Percentiles rank a stretch among this genome's conserved stretches.
Conservation (phyloP, 1,284 basidiomycete species). For the Ustilago cynodontis region DNA sequence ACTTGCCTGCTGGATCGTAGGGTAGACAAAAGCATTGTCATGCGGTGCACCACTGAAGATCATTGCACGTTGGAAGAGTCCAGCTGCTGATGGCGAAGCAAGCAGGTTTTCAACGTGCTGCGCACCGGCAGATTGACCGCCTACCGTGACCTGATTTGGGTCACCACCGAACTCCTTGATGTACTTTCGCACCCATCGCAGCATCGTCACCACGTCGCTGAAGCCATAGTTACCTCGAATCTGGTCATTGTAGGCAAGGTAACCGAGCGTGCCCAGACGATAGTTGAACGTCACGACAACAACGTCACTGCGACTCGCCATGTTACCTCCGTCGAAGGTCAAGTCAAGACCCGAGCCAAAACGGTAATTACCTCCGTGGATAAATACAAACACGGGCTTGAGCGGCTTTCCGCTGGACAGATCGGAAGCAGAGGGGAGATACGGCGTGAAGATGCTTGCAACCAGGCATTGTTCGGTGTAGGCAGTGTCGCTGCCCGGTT, state of each 20-base stretch:
- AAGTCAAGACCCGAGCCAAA: conserved; percentile 71
- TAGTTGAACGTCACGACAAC: conserved; percentile 76
- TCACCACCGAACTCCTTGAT: conserved; percentile 78
- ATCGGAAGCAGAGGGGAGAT: conserved; percentile 68
- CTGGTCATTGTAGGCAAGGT: conserved; percentile 48
- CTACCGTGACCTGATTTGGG: conserved; percentile 78
- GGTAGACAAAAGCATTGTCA: conserved; percentile 31
- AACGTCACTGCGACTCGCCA: conserved; percentile 72
- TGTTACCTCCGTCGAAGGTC: conserved; percentile 72
- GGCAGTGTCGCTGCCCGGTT: background rate
- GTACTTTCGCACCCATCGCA: conserved; percentile 75
- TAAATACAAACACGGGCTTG: conserved; percentile 75
- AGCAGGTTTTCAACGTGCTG: conserved; percentile 47
- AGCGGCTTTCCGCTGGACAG: conserved; percentile 41
- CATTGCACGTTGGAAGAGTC: conserved; percentile 47
- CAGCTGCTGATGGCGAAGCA: conserved; percentile 34
- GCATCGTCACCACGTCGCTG: conserved; percentile 60
- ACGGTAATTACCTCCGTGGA: conserved; percentile 71
- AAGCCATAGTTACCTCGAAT: conserved; percentile 61
- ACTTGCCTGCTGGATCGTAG: conserved; percentile 23
- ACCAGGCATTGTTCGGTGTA: conserved; percentile 73
- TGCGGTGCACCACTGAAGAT: conserved; percentile 36
- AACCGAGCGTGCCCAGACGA: conserved; percentile 67
- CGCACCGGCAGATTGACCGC: conserved; percentile 88
- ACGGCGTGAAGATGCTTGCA: conserved; percentile 75